Base-by-base conservation (phyloP, 2,329 filamentous ascomycete genomes). In the Microdochium bolleyi region DNA sequence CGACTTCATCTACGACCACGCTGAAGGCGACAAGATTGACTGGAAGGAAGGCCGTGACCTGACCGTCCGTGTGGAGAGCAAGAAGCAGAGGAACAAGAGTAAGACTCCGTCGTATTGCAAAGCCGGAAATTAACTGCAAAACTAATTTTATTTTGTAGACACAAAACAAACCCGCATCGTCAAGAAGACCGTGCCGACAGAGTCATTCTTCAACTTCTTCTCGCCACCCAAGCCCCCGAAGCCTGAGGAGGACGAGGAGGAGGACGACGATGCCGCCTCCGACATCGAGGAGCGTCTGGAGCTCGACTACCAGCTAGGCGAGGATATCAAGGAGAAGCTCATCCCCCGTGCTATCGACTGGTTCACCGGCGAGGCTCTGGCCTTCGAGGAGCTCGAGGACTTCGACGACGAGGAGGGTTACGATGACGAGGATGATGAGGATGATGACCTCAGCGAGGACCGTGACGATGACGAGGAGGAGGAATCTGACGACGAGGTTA, bases 51-150 rank as follows among this genome's bases (percentile, higher is more conserved):
- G 87, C 64, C 91, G 95, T 73, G 94, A 99, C 67, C 78, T 99
- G 62, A 99, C 94, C 48, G 88, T 97, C 60, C 87, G 89, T 61
- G 78, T 97, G 56, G 94, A 99, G 80, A 95, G 90, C 80, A 99
- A 99, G 84, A 99, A 99, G 82, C 94, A 99, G 78, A 84, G 94
- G 59, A 99, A 99, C 78, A 99, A 97, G 84, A 97, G 94, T 99
- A 79, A 76, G 78, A 25, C 16, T 7, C 32, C 22, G 2, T 34
- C 9, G 8, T 19, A 24, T 25, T 24, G 13, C 46, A 41, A 19
- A 51, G 27, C 22, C 19, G 14, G 38, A 25, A 16, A 11, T 38
- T 19, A 25, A 27, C 2, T 38, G 25, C 21, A 46, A 25, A 25
- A 51, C 52, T 58, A 55, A 62, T 56, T 50, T 38, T 11, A 13